These are phyloP conservation scores for Lachancea sp. DNA, from an alignment of 805 yeast genomes.

Conservation along the genomic window DNA sequence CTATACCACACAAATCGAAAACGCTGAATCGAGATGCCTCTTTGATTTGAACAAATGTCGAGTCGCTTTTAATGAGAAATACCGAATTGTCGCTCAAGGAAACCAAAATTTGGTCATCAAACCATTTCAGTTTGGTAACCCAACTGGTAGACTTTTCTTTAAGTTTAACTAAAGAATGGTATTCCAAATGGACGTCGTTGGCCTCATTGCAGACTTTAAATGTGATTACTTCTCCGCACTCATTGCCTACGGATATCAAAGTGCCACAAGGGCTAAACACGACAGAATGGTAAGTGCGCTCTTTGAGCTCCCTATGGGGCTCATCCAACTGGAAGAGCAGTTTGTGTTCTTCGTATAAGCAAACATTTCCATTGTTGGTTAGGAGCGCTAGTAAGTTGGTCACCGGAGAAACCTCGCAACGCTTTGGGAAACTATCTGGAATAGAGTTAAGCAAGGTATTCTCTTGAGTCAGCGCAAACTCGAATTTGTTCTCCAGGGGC, in stretches of 20 bases:
- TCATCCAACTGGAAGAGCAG: slow-evolving; percentile 21
- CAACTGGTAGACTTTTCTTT: slow-evolving; percentile 13
- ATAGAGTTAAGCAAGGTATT: slow-evolving; percentile 27
- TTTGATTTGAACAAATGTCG: slow-evolving; percentile 5
- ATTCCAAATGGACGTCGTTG: background rate
- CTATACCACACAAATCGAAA: slow-evolving; percentile 17
- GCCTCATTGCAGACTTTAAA: slow-evolving; percentile 8
- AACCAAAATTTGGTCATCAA: slow-evolving; percentile 10
- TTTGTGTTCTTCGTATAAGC: slow-evolving; percentile 16
- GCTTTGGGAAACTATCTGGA: slow-evolving; percentile 22
- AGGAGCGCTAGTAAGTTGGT: slow-evolving; percentile 20
- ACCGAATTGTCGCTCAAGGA: slow-evolving; percentile 24
- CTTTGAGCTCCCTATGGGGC: slow-evolving; percentile 5
- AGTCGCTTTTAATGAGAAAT: slow-evolving; percentile 9
- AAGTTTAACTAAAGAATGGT: slow-evolving; percentile 3
- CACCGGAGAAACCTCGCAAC: slow-evolving; percentile 20
- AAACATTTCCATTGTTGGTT: slow-evolving; percentile 27
- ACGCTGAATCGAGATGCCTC: slow-evolving; percentile 18
- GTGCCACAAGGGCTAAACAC: slow-evolving; percentile 25
- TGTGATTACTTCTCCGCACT: slow-evolving; percentile 19
- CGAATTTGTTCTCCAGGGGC: slow-evolving; percentile 23
- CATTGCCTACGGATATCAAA: slow-evolving; percentile 24
- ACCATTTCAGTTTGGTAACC: slow-evolving; percentile 22
- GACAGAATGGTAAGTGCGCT: slow-evolving; percentile 24
- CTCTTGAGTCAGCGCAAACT: slow-evolving; percentile 18